Conservation (phyloP, 768 basidiomycete species). For the Lentinula sp. region DNA sequence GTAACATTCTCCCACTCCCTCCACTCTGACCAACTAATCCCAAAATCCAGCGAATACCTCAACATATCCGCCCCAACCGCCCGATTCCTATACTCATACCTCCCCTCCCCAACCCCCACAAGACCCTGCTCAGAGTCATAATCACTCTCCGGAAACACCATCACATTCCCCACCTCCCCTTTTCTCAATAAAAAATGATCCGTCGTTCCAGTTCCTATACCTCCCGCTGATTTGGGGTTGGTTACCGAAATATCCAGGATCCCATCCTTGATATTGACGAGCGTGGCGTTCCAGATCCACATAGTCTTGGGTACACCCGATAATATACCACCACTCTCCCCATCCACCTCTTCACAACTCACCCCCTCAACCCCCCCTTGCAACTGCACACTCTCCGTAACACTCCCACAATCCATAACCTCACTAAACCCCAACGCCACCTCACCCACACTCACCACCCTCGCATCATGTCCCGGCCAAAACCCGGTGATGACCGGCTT, state of each 20-base stretch:
- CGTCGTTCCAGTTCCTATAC: slow-evolving; percentile 31
- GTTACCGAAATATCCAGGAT: slow-evolving; percentile 68
- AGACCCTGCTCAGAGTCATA: slow-evolving; percentile 41
- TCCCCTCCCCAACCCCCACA: too few species aligned
- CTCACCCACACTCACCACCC: slow-evolving; percentile 27
- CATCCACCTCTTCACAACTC: too few species aligned
- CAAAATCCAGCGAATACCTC: slow-evolving; percentile 84
- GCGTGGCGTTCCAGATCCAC: slow-evolving; percentile 72
- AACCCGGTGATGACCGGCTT: slow-evolving; percentile 75
- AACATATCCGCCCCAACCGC: slow-evolving; percentile 85
- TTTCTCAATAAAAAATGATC: slow-evolving; percentile 83
- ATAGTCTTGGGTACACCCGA: slow-evolving; percentile 48
- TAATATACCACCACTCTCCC: slow-evolving; percentile 21
- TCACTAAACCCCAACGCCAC: slow-evolving; percentile 77
- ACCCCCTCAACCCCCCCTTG: too few species aligned
- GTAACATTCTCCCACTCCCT: slow-evolving; percentile 80
- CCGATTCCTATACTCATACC: slow-evolving; percentile 54
- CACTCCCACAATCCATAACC: slow-evolving; percentile 65
- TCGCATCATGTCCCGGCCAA: slow-evolving; percentile 80
- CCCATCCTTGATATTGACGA: slow-evolving; percentile 75
- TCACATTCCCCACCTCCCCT: slow-evolving; percentile 65
- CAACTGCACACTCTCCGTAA: slow-evolving; percentile 32
- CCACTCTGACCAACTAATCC: slow-evolving; percentile 77
- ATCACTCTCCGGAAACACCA: slow-evolving; percentile 84
- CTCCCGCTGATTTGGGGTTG: slow-evolving; percentile 15